Conservation (phyloP, 352 stramenopile genomes). For the Globisporangium iwayamae region DNA sequence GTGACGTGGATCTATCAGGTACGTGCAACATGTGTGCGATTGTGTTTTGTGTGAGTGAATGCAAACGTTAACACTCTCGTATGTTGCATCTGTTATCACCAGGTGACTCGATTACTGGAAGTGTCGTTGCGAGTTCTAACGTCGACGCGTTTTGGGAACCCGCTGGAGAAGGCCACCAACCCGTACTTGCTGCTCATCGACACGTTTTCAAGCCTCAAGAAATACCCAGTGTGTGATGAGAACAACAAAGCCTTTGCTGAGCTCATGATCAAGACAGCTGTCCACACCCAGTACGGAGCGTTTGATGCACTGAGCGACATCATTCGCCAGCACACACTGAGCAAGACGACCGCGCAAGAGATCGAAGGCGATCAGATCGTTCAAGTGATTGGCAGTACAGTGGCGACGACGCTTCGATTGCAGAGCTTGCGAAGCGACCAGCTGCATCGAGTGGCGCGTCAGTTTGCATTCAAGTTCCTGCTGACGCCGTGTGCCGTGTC, state of each 20-base stretch:
- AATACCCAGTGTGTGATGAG: slow-evolving; percentile 23
- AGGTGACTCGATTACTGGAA: slow-evolving; percentile 39
- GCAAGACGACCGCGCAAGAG: not conserved
- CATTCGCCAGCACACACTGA: slow-evolving; percentile 19
- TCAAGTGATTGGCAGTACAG: slow-evolving; percentile 25
- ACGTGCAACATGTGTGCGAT: not conserved
- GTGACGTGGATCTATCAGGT: slow-evolving; percentile 43
- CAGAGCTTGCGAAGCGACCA: slow-evolving; percentile 5
- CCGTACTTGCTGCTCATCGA: slow-evolving; percentile 52
- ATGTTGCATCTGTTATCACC: not conserved
- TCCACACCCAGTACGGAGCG: slow-evolving; percentile 18
- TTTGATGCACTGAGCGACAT: slow-evolving; percentile 36
- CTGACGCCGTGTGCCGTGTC: slow-evolving; percentile 22
- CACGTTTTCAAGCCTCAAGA: slow-evolving; percentile 31
- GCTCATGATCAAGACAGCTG: slow-evolving; percentile 30
- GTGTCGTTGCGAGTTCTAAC: slow-evolving; percentile 37
- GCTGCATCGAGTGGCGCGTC: slow-evolving; percentile 5
- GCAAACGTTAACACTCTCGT: not conserved
- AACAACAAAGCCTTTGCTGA: slow-evolving; percentile 13
- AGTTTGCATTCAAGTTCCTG: slow-evolving; percentile 31
- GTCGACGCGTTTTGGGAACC: slow-evolving; percentile 11
- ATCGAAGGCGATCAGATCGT: slow-evolving; percentile 23
- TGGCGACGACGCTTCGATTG: slow-evolving; percentile 19
- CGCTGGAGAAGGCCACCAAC: slow-evolving; percentile 24
- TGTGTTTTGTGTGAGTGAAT: not conserved